Conservation (phyloP, 2,329 filamentous ascomycete species). For the Hypoxylon sp. region DNA sequence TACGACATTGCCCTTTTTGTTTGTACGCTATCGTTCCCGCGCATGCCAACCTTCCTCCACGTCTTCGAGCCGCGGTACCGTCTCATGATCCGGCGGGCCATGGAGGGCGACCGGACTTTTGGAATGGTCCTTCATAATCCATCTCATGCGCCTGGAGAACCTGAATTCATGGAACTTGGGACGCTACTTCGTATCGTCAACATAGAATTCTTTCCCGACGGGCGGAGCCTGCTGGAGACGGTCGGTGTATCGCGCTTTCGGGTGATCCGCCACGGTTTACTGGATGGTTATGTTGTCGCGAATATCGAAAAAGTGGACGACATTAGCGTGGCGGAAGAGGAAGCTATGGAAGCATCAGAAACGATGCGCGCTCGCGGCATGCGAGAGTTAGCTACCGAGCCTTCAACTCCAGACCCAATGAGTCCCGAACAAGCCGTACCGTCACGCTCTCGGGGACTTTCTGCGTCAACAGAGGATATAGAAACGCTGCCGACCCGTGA, state of each 20-base stretch:
- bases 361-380: conserved; percentile 54
- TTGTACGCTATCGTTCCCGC: conserved; percentile 83
- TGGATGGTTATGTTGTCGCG: conserved; percentile 85
- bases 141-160: conserved; percentile 51
- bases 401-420: conserved; percentile 20
- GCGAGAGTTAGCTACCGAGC: conserved; percentile 46
- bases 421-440: conserved; percentile 37
- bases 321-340: conserved; percentile 84
- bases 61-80: conserved; percentile 95
- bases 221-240: conserved; percentile 84
- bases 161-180: conserved; percentile 77
- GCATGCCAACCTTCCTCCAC: conserved; percentile 86
- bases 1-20: conserved; percentile 80
- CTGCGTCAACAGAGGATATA: conserved; percentile 53
- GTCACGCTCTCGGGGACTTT: conserved; percentile 31
- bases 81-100: conserved; percentile 84
- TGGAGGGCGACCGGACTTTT: conserved; percentile 81
- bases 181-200: conserved; percentile 82
- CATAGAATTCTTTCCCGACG: conserved; percentile 80
- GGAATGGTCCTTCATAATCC: conserved; percentile 85
- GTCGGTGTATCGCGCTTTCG: conserved; percentile 82
- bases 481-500: conserved; percentile 76
- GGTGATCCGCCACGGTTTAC: conserved; percentile 70
- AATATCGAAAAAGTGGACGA: conserved; percentile 83
- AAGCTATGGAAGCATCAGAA: conserved; percentile 78